These are phyloP conservation scores for Monilinia fructicola DNA, from an alignment of 2,329 filamentous ascomycete genomes.

Conservation along the genomic window DNA sequence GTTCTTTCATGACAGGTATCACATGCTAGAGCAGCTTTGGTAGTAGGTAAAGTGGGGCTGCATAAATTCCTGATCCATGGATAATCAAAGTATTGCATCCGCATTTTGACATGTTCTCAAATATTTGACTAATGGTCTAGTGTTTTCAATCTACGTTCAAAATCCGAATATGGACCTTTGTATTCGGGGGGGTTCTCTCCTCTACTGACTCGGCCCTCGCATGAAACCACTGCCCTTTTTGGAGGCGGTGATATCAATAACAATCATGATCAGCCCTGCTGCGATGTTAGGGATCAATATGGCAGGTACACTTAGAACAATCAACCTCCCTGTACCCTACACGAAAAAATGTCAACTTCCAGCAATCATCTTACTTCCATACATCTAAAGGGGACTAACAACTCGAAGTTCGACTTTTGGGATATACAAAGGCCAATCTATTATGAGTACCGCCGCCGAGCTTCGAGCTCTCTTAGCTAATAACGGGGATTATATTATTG, in stretches of 20 bases:
- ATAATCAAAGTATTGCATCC: not conserved
- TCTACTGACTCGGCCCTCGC: not conserved
- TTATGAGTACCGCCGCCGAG: conserved; percentile 17
- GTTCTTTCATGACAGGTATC: not conserved
- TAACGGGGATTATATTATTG: conserved; percentile 44
- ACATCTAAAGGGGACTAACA: not conserved
- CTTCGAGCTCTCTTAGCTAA: conserved; percentile 24
- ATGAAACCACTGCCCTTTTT: not conserved
- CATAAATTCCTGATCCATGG: not conserved
- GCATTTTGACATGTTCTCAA: not conserved
- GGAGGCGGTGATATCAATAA: not conserved
- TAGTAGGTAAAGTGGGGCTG: not conserved
- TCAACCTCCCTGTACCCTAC: no score
- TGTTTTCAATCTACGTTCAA: not conserved
- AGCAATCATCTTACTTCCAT: not conserved
- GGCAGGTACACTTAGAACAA: no score
- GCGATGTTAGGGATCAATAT: no score
- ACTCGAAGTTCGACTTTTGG: not conserved
- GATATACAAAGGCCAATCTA: not conserved
- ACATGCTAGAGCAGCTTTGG: conserved; percentile 1
- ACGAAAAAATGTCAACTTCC: no score
- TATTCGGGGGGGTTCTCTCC: not conserved
- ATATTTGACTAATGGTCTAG: conserved; percentile 7
- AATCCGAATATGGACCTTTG: not conserved
- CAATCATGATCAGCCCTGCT: not conserved